Base-by-base conservation (phyloP, 371 early-diverging fungal species). In the Rhizopus arrhizus region DNA sequence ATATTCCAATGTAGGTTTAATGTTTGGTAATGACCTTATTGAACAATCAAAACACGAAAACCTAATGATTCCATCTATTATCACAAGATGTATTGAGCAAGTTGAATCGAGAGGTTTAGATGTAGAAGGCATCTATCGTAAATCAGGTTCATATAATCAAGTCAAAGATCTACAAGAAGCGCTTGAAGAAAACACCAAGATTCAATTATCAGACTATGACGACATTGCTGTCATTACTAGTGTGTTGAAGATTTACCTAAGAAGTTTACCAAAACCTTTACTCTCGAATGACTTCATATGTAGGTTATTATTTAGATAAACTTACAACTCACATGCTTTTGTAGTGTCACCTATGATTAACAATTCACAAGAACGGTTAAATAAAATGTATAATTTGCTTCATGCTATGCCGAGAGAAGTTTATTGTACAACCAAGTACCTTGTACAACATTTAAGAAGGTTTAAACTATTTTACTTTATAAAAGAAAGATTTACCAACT, bases 191-290 rank as follows among this genome's bases (percentile, higher is more conserved):
- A 75, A 76, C 5, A 70, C 74, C 0, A 52, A 66, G 22, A 59
- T 59, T 32, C 42, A 83, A 56, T 50, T 89, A 15, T 66, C 64
- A 43, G 81, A 84, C 52, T 55, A 71, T 6, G 67, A 71, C 9
- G 85, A 83, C 64, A 84, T 86, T 40, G 77, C 81, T 56, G 81
- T 85, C 11, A 81, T 94, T 28, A 94, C 97, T 1, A 92, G 94
- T 50, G 83, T 96, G 31, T 74, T 96, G 52, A 95, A 95, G 72
- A 94, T 93, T 72, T 96, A 94, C 62, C 81, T 96, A 51, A 82
- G 97, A 32, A 92, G 91, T 22, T 58, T 95, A 63, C 95, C 95
- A 0, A 87, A 91, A 53, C 97, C 97, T 1, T 69, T 96, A 32
- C 73, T 96, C 58, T 93, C 95, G 0, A 86, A 73, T 68, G 86